Base-by-base conservation (phyloP, 2,329 filamentous ascomycete species). In the Phialophora verrucosa region DNA sequence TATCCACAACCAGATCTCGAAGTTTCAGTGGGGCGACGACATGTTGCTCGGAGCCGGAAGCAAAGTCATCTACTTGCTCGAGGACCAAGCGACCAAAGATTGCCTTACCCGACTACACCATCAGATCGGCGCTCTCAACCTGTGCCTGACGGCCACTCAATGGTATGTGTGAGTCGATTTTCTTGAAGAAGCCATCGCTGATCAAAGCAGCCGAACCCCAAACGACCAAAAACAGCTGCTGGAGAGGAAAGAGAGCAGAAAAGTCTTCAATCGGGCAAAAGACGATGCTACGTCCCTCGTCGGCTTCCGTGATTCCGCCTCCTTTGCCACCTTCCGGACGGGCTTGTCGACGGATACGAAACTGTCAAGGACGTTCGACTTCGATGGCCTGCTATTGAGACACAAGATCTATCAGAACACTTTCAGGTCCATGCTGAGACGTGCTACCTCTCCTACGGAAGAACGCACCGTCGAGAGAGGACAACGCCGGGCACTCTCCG, bases 211-310 rank as follows among this genome's bases (percentile, higher is more conserved):
- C 59, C 66, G 58, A 53, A 70, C 68, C 17, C 55, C 65, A 11
- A 62, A 62, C 10, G 63, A 69, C 14, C 72, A 73, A 27, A 54
- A 62, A 35, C 56, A 25, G 17, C 51, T 73, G 2, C 54, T 73
- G 10, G 63, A 70, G 25, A 51, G 53, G 17, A 32, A 63, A 17
- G 54, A 65, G 23, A 72, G 47, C 38, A 64, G 69, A 65, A 27
- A 65, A 25, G 60, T 69, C 23, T 65, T 73, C n/a, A 50, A 69
- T 17, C 65, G 53, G 59, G 67, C 66, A 47, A 64, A 60, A 47
- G 70, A 72, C 44, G 67, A 71, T 29, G 66, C 72, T 17, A 70
- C 71, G 20, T 73, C 71, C 7, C 59, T 73, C 10, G 51, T 71
- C n/a, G 64, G 57, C n/a, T 56, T 69, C 47, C 63, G 62, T 8